Evolutionary conservation across 768 basidiomycete species (phyloP).

Genomic region (Neoboletus brunneissimus): DNA sequence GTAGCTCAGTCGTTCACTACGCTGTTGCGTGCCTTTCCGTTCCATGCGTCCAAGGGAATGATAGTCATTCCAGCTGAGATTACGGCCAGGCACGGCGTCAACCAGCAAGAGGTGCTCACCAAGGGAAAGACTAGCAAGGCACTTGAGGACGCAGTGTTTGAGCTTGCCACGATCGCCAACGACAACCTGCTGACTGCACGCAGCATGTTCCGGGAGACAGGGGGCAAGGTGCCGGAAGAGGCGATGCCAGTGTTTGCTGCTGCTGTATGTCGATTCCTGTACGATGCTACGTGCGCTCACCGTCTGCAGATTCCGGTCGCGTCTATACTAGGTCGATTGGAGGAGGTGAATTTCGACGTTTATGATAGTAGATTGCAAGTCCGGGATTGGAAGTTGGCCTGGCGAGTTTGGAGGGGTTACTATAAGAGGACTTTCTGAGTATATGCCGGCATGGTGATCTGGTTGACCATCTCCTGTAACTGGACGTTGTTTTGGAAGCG

Average conservation of each 20-base stretch:
- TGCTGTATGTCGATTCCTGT: conserved; percentile 49
- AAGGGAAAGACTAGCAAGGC: conserved; percentile 51
- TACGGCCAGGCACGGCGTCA: conserved; percentile 72
- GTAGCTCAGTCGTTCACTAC: conserved; percentile 68
- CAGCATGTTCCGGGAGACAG: conserved; percentile 57
- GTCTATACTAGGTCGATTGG: conserved; percentile 62
- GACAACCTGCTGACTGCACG: conserved; percentile 77
- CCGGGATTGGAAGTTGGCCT: conserved; percentile 76
- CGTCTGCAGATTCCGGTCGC: conserved; percentile 58
- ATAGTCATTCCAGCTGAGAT: conserved; percentile 81
- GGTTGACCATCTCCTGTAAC: conserved; percentile 6
- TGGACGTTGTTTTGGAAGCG: not conserved
- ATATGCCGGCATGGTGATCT: conserved; percentile 33
- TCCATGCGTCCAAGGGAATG: conserved; percentile 66
- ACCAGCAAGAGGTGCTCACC: conserved; percentile 76
- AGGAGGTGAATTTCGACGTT: conserved; percentile 67
- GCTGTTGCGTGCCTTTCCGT: conserved; percentile 73
- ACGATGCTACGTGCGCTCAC: conserved; percentile 1
- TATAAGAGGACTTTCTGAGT: conserved; percentile 39
- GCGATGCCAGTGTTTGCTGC: conserved; percentile 72
- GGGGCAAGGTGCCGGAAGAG: conserved; percentile 49
- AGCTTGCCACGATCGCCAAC: conserved; percentile 78
- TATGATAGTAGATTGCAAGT: conserved; percentile 61
- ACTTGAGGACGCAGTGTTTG: conserved; percentile 76
- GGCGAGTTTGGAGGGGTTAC: conserved; percentile 61